Conservation (phyloP, 1,284 basidiomycete genomes). For the Erythrobasidium hasegawianum region DNA sequence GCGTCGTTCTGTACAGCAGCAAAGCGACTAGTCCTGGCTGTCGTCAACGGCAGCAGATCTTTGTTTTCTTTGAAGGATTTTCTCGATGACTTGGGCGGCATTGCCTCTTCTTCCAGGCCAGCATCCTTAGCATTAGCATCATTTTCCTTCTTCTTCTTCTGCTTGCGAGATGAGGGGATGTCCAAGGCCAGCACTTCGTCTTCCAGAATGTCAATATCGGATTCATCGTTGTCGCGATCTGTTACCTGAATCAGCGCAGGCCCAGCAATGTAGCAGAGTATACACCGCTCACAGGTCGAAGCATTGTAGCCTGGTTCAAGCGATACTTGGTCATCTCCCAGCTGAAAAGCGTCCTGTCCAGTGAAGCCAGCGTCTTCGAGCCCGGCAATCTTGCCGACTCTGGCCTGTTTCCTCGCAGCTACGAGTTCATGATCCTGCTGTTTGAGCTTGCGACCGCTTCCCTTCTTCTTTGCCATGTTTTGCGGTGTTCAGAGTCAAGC, state of each 20-base stretch:
- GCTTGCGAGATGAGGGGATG: no score
- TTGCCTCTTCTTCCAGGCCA: no score
- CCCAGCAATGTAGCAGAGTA: no score
- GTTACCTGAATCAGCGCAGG: no score
- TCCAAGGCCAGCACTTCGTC: no score
- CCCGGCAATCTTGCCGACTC: conserved; percentile 22
- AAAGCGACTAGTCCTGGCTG: conserved; percentile 7
- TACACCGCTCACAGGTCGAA: no score
- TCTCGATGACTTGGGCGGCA: no score
- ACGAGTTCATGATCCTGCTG: conserved; percentile 15
- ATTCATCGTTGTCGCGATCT: no score
- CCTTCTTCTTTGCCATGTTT: conserved; percentile 19
- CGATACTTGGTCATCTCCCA: conserved; percentile 30
- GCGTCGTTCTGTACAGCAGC: conserved; percentile 48
- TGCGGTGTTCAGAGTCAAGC: not conserved
- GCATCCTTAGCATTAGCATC: no score
- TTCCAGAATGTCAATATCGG: no score
- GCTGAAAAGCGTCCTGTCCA: conserved; percentile 30
- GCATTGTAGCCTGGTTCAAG: conserved; percentile 10
- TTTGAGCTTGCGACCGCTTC: conserved; percentile 13
- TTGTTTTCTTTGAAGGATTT: conserved; percentile 34
- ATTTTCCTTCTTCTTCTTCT: no score
- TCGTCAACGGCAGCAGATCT: conserved; percentile 21
- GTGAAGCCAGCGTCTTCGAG: conserved; percentile 21
- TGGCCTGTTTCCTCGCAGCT: conserved; percentile 20